Evolutionary conservation across 441 rosid species (phyloP), one percentile per base, ranked within the genome.

Genomic region (Codiaeum variegatum): DNA sequence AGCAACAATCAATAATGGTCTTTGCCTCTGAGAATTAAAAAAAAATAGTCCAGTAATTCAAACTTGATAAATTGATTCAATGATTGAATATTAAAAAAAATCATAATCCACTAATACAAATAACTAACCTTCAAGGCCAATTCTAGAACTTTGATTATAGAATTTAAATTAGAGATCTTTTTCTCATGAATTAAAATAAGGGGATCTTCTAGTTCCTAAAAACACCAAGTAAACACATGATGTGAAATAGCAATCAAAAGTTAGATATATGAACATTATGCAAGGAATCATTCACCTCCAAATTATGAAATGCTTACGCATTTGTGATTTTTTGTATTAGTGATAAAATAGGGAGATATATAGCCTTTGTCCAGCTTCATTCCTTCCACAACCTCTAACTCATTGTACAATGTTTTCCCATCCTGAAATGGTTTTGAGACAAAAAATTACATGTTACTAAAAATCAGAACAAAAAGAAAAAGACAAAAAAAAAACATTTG

Each of bases 311-410:
- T 49, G 54, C 93, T 80, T 84, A 93, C 98, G 66, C 98, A 93
- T 91, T 93, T 92, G 77, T 90, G 97, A 74, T 71, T 92, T 80
- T 92, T 92, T 75, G 86, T 31, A 69, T 90, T 85, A 21, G 97
- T 92, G 73, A 89, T 80, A 67, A 92, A 92, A 70, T 92, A 92
- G n/a, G 97, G 96, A 10, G 96, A 92, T 32, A 87, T 92, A 67
- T 90, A 92, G 23, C 97, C 97, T 71, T 94, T 85, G 70, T 90
- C 96, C 46, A 92, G 79, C 81, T 90, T 92, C 96, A 92, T 90
- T 44, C 97, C 97, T 76, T 92, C 96, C 9, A 92, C 97, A 61
- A 92, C 94, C 81, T 92, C 97, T 73, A 92, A 74, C 82, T 92
- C 97, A 63, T 90, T 92, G 61, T 71, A 67, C 62, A 92, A 86